Evolutionary conservation across 768 basidiomycete genomes (phyloP).

Genomic region (Cystobasidium onofrii): DNA sequence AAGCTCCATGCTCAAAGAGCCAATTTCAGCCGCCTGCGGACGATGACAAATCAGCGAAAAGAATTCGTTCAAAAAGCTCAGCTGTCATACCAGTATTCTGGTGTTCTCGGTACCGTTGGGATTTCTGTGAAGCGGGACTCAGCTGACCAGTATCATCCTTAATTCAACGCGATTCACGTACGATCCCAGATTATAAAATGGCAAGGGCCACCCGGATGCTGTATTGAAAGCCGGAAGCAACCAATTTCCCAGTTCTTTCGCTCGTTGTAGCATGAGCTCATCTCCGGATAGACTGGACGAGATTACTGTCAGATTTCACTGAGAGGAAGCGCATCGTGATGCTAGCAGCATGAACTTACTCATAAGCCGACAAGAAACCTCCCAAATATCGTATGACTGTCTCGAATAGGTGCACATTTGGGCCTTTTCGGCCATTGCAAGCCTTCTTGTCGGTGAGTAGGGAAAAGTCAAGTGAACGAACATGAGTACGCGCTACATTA

Average conservation of each 20-base stretch:
- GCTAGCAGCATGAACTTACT: slow-evolving; percentile 29
- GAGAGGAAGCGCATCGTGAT: too few relatives aligned
- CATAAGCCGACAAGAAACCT: slow-evolving; percentile 47
- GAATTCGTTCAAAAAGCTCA: too few relatives aligned
- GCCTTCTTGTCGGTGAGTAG: slow-evolving; percentile 32
- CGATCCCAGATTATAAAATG: slow-evolving; percentile 45
- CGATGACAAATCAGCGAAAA: too few relatives aligned
- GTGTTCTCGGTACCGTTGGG: neutral
- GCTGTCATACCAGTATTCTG: neutral
- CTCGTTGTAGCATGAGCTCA: slow-evolving; percentile 46
- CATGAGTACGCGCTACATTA: slow-evolving; percentile 43
- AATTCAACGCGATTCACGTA: neutral
- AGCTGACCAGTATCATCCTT: neutral
- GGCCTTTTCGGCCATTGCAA: slow-evolving; percentile 1
- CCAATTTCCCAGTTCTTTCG: slow-evolving; percentile 47
- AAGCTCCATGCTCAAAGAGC: slow-evolving; percentile 47
- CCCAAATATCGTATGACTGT: slow-evolving; percentile 50
- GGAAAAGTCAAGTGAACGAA: slow-evolving; percentile 41
- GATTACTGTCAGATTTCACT: too few relatives aligned
- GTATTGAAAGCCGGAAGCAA: slow-evolving; percentile 47
- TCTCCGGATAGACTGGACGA: slow-evolving; percentile 45
- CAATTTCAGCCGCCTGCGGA: slow-evolving; percentile 45
- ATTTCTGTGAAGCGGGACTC: neutral
- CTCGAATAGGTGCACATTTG: slow-evolving; percentile 46
- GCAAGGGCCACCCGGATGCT: slow-evolving; percentile 44